These are phyloP conservation scores for Erigeron canadensis DNA, from an alignment of 129 eudicot genomes.

Conservation along the genomic window DNA sequence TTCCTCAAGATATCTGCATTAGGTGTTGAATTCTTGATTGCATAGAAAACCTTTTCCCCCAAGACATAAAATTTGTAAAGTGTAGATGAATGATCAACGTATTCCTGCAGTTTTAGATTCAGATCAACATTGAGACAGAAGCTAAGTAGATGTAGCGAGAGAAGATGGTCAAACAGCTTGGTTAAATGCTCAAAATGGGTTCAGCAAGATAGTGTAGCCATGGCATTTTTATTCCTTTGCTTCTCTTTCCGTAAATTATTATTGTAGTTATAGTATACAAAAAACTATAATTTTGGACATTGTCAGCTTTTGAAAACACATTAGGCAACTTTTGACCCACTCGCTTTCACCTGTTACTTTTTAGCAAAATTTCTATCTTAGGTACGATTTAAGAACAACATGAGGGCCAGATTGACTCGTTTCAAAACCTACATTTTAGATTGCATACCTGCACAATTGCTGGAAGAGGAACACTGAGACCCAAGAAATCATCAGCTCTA, in stretches of 20 bases:
- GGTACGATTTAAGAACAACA: background rate
- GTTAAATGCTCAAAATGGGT: background rate
- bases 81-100: conserved; percentile 84
- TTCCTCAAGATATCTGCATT: conserved; percentile 64
- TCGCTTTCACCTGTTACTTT: background rate
- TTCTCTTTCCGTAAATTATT: background rate
- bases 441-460: conserved; percentile 83
- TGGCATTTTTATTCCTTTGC: background rate
- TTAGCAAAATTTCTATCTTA: background rate
- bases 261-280: background rate
- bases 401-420: background rate
- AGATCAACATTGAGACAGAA: background rate
- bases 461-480: conserved; percentile 89
- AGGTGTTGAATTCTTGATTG: conserved; percentile 80
- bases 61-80: conserved; percentile 80
- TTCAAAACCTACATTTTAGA: background rate
- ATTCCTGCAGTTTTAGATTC: conserved; percentile 67
- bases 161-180: too few relatives aligned
- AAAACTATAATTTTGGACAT: background rate
- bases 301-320: background rate
- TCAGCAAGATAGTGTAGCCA: too few relatives aligned
- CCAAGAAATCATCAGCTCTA: conserved; percentile 53
- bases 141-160: background rate
- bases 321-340: background rate
- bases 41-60: conserved; percentile 69